Conservation (phyloP, 1,284 basidiomycete genomes). For the Irpex sp. region DNA sequence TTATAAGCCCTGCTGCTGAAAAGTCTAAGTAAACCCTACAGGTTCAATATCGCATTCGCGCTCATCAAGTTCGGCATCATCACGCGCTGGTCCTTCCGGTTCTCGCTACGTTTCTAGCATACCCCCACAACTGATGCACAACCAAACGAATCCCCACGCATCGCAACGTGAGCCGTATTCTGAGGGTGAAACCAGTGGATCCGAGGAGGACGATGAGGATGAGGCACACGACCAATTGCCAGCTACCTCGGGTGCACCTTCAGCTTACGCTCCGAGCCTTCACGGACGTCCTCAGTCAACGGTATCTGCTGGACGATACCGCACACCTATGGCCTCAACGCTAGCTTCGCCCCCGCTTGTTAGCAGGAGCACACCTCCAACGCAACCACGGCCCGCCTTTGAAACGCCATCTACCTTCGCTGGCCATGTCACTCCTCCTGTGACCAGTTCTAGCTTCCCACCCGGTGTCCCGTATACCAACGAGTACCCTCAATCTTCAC, state of each 20-base stretch:
- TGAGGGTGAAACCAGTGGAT: conserved; percentile 15
- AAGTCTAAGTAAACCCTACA: conserved; percentile 21
- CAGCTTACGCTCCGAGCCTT: conserved; percentile 32
- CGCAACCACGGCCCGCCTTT: conserved; percentile 68
- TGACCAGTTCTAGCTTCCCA: conserved; percentile 21
- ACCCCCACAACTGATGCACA: conserved; percentile 18
- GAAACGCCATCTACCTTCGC: conserved; percentile 73
- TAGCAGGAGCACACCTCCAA: conserved; percentile 33
- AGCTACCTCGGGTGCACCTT: conserved; percentile 28
- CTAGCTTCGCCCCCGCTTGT: conserved; percentile 48
- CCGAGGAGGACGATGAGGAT: conserved; percentile 33
- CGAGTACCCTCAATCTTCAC: conserved; percentile 19
- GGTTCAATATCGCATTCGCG: conserved; percentile 46
- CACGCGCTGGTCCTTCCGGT: conserved; percentile 35
- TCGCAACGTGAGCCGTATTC: not conserved
- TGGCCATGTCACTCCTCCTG: conserved; percentile 32
- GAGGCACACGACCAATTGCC: conserved; percentile 45
- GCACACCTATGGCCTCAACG: conserved; percentile 68
- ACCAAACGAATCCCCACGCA: conserved; percentile 9
- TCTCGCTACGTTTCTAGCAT: conserved; percentile 21
- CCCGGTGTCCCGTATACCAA: conserved; percentile 31
- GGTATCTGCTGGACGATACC: conserved; percentile 68
- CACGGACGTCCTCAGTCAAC: conserved; percentile 66
- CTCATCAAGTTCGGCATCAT: conserved; percentile 54
- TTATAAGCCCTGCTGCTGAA: not conserved